Evolutionary conservation across 257 asterid species (phyloP).

Genomic region (Ajuga chamaepitys): DNA sequence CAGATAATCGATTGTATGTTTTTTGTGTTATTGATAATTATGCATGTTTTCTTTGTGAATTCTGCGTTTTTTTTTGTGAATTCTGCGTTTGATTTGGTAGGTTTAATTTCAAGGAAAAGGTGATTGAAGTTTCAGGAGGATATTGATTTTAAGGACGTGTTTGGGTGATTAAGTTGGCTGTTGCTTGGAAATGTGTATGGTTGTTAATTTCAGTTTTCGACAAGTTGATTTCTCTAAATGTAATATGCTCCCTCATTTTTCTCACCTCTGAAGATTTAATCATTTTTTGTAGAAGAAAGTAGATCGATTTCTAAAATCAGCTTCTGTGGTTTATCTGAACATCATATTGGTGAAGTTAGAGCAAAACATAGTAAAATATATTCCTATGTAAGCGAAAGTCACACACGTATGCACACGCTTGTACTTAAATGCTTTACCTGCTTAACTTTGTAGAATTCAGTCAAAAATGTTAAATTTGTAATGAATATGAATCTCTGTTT

Average conservation of each 20-base stretch:
- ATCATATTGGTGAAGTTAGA: neutral
- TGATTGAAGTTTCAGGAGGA: neutral
- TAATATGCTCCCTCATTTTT: neutral
- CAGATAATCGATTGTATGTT: constrained; percentile 2
- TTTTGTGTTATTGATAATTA: no score
- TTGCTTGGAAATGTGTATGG: neutral
- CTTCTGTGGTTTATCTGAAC: neutral
- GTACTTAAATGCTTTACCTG: neutral
- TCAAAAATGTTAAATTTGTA: no score
- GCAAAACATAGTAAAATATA: neutral
- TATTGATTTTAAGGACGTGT: neutral
- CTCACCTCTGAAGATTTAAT: no score
- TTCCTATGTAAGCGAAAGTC: neutral
- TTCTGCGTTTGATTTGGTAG: constrained; percentile 15
- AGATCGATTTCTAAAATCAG: neutral
- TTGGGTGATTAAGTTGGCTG: neutral
- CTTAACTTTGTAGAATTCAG: neutral
- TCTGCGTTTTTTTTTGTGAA: neutral
- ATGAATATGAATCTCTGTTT: no score
- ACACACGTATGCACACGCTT: neutral
- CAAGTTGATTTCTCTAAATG: neutral
- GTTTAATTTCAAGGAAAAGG: no score
- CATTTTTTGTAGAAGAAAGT: neutral
- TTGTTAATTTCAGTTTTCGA: neutral
- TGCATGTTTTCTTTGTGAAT: neutral